Evolutionary conservation across 2,329 filamentous ascomycete species (phyloP).

Genomic region (Parascedosporium putredinis): DNA sequence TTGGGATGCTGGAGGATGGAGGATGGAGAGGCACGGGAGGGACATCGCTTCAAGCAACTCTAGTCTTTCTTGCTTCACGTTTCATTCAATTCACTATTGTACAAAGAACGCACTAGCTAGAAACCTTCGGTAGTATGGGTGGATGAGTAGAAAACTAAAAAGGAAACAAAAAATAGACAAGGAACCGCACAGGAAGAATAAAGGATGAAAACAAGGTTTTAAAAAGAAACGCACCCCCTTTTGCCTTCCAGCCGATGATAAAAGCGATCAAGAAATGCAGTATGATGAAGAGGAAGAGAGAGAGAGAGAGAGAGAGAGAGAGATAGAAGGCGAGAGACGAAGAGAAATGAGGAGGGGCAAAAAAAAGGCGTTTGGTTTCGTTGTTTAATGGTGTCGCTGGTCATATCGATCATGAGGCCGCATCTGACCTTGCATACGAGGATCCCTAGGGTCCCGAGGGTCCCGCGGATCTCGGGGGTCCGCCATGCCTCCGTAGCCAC

Average conservation of each 20-base stretch:
- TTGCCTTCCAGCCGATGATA: neutral
- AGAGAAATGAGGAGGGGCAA: too few relatives aligned
- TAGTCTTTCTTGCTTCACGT: neutral
- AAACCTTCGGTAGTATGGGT: too few relatives aligned
- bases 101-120: neutral
- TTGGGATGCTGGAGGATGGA: too few relatives aligned
- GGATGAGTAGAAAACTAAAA: too few relatives aligned
- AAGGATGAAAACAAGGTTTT: too few relatives aligned
- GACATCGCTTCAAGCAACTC: too few relatives aligned
- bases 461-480: constrained; percentile 24
- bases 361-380: neutral
- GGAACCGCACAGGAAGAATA: too few relatives aligned
- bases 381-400: neutral
- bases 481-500: constrained; percentile 21
- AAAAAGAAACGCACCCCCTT: too few relatives aligned
- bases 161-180: too few relatives aligned
- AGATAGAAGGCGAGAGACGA: neutral
- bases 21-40: too few relatives aligned
- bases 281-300: neutral
- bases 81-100: neutral
- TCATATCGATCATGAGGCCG: neutral
- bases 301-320: neutral
- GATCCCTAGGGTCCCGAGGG: constrained; percentile 26
- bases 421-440: constrained; percentile 22
- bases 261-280: neutral